Evolutionary conservation across 2,329 filamentous ascomycete genomes (phyloP), one percentile per base, ranked within the genome.

Genomic region (Parastagonospora avenae): DNA sequence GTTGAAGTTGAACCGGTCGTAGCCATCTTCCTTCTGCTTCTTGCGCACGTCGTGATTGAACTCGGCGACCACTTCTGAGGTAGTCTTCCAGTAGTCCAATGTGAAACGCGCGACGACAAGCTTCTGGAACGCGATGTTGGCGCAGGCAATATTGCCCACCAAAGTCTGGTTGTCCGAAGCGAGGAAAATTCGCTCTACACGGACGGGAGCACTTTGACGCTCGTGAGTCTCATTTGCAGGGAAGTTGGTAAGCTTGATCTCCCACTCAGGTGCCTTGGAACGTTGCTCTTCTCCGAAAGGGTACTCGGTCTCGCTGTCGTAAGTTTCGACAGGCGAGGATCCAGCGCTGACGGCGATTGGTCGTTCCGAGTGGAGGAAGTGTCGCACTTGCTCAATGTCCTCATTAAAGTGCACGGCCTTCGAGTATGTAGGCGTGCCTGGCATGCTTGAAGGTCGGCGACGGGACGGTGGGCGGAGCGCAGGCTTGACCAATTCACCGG

Each of bases 361-460:
- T 49, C 91, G 86, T 69, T 99, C 94, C 6, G 97, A 88, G 70
- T 97, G 91, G 16, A 97, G 80, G 74, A 99, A 99, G 72, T 97
- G 94, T 29, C 94, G 86, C 33, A 97, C 93, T 64, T 97, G 93
- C 76, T 97, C 94, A 33, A 97, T 85, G 68, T 96, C 91, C 24
- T 93, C 91, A 75, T 97, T 94, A 71, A 99, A 99, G 75, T 99
- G 94, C n/a, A 99, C 94, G 10, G 90, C 92, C 75, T 99, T 99
- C 62, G 89, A 89, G 71, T 93, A 97, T 8, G 93, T 94, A 0
- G 94, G 94, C 0, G 94, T 99, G 47, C 94, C 94, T 8, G 94
- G 94, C 91, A 97, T 96, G 77, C 93, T 97, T 3, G 91, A 96
- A 1, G 93, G 93, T 50, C 94, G 85, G 59, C 91, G 83, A 59